Evolutionary conservation across 768 basidiomycete genomes (phyloP).

Genomic region (Auricularia sp.): DNA sequence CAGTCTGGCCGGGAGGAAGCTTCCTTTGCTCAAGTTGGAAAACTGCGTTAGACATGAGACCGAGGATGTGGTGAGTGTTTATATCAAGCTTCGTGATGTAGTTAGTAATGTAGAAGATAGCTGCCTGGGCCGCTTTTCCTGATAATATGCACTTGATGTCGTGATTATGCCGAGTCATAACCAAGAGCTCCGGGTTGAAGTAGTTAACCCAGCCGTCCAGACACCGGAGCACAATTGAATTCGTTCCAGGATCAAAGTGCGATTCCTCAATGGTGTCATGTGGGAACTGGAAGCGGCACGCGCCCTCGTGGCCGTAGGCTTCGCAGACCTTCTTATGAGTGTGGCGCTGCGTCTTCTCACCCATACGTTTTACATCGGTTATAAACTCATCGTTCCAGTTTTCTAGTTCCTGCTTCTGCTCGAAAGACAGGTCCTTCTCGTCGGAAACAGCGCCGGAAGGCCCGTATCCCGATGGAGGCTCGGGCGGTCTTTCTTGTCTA

Average conservation of each 20-base stretch:
- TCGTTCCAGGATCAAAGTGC: slow-evolving; percentile 21
- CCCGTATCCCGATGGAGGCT: slow-evolving; percentile 4
- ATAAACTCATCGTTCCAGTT: slow-evolving; percentile 11
- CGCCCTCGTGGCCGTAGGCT: slow-evolving; percentile 20
- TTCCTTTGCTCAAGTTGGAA: neutral
- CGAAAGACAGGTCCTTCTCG: neutral
- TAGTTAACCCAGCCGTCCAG: slow-evolving; percentile 22
- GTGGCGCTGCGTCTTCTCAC: slow-evolving; percentile 17
- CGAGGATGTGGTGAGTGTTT: slow-evolving; percentile 20
- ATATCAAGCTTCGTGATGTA: slow-evolving; percentile 27
- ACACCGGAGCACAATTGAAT: slow-evolving; percentile 23
- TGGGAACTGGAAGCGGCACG: slow-evolving; percentile 25
- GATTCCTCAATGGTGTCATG: slow-evolving; percentile 21
- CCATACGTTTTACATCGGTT: slow-evolving; percentile 14
- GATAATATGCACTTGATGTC: slow-evolving; percentile 27
- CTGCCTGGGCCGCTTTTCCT: slow-evolving; percentile 25
- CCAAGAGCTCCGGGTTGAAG: slow-evolving; percentile 24
- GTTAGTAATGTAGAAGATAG: slow-evolving; percentile 28
- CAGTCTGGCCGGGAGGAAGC: neutral
- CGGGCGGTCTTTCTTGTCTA: slow-evolving; percentile 15
- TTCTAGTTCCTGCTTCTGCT: neutral
- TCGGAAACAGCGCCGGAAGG: neutral
- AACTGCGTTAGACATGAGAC: slow-evolving; percentile 19
- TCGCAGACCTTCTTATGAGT: slow-evolving; percentile 18
- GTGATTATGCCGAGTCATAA: slow-evolving; percentile 27